phyloP scores from a whole-genome alignment of 1,284 basidiomycete species.

The Ganoderma lucidum region DNA sequence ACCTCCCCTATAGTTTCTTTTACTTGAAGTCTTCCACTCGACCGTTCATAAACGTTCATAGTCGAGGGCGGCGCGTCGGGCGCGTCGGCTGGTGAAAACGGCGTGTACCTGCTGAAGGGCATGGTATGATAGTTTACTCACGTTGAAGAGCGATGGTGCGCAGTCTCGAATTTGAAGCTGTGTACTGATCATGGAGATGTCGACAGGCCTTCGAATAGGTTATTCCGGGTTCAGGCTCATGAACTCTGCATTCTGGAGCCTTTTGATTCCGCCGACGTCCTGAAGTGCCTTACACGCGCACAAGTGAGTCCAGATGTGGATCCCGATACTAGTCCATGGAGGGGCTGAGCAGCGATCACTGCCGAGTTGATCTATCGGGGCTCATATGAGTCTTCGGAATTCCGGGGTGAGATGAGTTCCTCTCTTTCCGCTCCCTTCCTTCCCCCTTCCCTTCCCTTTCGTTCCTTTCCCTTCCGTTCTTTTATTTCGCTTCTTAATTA shows the following conservation, averaged over 20 bases:
- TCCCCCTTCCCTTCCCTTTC: too few relatives aligned
- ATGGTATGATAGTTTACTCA: too few relatives aligned
- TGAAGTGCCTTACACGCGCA: not conserved
- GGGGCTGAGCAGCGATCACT: not conserved
- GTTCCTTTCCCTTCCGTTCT: too few relatives aligned
- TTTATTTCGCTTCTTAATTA: not conserved
- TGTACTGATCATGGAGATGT: not conserved
- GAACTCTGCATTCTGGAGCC: not conserved
- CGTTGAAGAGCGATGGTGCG: too few relatives aligned
- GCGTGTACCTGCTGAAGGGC: too few relatives aligned
- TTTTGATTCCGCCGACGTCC: not conserved
- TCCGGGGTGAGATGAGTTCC: not conserved
- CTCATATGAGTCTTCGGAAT: not conserved
- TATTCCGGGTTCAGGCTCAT: not conserved
- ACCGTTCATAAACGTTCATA: too few relatives aligned
- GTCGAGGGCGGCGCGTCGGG: too few relatives aligned
- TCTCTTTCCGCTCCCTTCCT: not conserved
- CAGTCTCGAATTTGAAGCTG: not conserved
- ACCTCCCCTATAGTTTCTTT: too few relatives aligned
- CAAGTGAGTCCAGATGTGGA: not conserved
- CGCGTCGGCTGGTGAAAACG: too few relatives aligned
- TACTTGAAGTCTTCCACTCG: too few relatives aligned
- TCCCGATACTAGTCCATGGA: not conserved
- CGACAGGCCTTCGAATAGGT: not conserved
- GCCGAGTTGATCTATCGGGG: not conserved